These are phyloP conservation scores for Hygrocybe punicea DNA, from an alignment of 768 basidiomycete species.

Conservation along the genomic window DNA sequence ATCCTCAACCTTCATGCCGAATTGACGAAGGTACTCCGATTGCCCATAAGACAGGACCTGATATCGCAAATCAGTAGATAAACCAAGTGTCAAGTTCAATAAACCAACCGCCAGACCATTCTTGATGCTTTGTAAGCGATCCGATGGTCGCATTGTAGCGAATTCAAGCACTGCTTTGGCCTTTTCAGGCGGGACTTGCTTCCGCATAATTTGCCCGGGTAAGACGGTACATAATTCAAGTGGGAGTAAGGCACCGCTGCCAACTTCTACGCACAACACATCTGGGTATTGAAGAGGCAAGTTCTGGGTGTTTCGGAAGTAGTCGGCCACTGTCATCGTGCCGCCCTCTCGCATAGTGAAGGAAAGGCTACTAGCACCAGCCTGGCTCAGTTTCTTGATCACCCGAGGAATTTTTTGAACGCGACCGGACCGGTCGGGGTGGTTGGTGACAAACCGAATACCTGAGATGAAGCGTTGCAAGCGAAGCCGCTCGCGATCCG, in stretches of 20 bases:
- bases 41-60: slow-evolving; percentile 67
- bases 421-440: slow-evolving; percentile 28
- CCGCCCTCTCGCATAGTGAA: slow-evolving; percentile 60
- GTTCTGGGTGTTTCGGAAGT: slow-evolving; percentile 56
- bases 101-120: slow-evolving; percentile 49
- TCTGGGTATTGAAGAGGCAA: slow-evolving; percentile 57
- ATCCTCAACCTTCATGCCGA: slow-evolving; percentile 62
- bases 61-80: background rate
- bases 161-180: slow-evolving; percentile 63
- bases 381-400: slow-evolving; percentile 55
- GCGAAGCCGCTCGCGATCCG: slow-evolving; percentile 53
- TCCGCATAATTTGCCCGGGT: slow-evolving; percentile 65
- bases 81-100: background rate
- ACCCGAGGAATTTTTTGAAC: slow-evolving; percentile 47
- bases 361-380: slow-evolving; percentile 50
- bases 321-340: slow-evolving; percentile 52
- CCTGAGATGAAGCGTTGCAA: slow-evolving; percentile 57
- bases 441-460: slow-evolving; percentile 46
- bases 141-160: slow-evolving; percentile 58
- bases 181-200: slow-evolving; percentile 64
- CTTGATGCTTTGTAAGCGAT: slow-evolving; percentile 53
- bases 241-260: slow-evolving; percentile 57
- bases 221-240: slow-evolving; percentile 59
- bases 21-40: slow-evolving; percentile 70
- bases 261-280: slow-evolving; percentile 65